phyloP scores from a whole-genome alignment of 1,139 yeast species.

The Pichia sp. region DNA sequence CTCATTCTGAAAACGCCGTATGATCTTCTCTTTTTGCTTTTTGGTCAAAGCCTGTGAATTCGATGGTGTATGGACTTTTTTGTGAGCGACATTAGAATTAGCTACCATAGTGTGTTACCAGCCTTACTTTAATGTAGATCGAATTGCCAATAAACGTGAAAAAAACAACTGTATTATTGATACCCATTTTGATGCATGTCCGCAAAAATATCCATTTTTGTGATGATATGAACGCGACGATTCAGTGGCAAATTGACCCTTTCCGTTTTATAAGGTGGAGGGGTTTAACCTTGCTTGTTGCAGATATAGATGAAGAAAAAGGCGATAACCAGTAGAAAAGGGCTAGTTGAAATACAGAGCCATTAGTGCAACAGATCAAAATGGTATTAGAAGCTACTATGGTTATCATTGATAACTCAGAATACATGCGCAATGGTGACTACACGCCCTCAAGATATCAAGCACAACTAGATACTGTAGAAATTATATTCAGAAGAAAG shows the following conservation, averaged over 20 bases:
- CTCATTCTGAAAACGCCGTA: slow-evolving; percentile 31
- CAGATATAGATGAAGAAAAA: too few species aligned
- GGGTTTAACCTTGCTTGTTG: not conserved
- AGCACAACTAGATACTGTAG: slow-evolving; percentile 92
- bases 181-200: not conserved
- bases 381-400: slow-evolving; percentile 97
- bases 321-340: too few species aligned
- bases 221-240: slow-evolving; percentile 6
- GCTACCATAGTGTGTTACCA: not conserved
- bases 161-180: not conserved
- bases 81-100: not conserved
- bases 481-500: slow-evolving; percentile 80
- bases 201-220: not conserved
- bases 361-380: slow-evolving; percentile 2
- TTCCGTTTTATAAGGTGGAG: not conserved
- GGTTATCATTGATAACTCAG: slow-evolving; percentile 93
- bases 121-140: not conserved
- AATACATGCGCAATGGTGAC: slow-evolving; percentile 94
- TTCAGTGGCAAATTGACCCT: slow-evolving; percentile 11
- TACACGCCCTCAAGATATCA: slow-evolving; percentile 84
- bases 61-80: not conserved
- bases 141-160: too few species aligned
- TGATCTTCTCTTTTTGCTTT: slow-evolving; percentile 38
- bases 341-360: not conserved
- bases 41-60: slow-evolving; percentile 28